Evolutionary conservation across 1,139 yeast species (phyloP).

Genomic region (Candida sp.): DNA sequence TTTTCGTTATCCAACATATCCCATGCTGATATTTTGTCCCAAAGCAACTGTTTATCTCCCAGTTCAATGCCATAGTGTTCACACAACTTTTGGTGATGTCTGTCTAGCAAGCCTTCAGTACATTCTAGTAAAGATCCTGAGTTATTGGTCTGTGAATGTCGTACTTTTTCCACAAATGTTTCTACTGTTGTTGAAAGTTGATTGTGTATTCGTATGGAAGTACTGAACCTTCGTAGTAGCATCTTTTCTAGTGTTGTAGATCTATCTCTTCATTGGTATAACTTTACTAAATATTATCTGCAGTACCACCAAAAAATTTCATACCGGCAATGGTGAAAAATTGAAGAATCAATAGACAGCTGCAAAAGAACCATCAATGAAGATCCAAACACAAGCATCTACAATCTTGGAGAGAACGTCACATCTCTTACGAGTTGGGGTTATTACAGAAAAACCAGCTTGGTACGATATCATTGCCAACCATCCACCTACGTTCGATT

Average conservation of each 20-base stretch:
- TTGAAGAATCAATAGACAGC: neutral
- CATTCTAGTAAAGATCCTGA: slow-evolving; percentile 9
- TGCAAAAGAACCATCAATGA: slow-evolving; percentile 37
- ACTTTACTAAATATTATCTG: neutral
- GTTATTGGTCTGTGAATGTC: slow-evolving; percentile 5
- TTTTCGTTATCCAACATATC: neutral
- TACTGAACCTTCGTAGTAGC: slow-evolving; percentile 1
- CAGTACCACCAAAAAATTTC: slow-evolving; percentile 4
- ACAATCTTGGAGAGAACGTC: slow-evolving; percentile 77
- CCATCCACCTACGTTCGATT: slow-evolving; percentile 71
- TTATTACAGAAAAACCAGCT: slow-evolving; percentile 66
- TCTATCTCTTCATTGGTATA: too few relatives aligned
- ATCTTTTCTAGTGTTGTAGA: neutral
- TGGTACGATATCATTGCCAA: slow-evolving; percentile 85
- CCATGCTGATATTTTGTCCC: slow-evolving; percentile 7
- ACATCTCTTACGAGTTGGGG: slow-evolving; percentile 62
- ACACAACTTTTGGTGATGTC: slow-evolving; percentile 8
- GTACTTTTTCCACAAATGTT: neutral
- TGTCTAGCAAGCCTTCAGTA: slow-evolving; percentile 10
- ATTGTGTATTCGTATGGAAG: neutral
- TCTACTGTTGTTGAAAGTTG: neutral
- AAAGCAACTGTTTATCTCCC: slow-evolving; percentile 7
- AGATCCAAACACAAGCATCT: slow-evolving; percentile 64
- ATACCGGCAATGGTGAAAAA: neutral
- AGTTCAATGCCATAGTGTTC: slow-evolving; percentile 6